Evolutionary conservation across 2,329 filamentous ascomycete genomes (phyloP), one percentile per base, ranked within the genome.

Genomic region (Didymella lethalis): DNA sequence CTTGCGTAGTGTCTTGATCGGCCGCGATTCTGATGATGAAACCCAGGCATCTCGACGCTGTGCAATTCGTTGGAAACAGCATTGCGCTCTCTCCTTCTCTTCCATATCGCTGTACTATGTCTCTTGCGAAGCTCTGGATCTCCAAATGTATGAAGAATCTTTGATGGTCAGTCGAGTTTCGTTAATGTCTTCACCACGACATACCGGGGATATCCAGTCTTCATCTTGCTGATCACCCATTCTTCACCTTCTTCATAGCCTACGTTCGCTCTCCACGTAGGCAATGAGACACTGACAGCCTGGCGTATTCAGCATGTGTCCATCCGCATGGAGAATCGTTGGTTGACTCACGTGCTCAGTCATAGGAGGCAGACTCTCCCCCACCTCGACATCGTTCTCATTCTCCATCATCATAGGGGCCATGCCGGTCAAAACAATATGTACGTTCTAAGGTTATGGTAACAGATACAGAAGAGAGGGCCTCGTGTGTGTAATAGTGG

Each of bases 241-340:
- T 88, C 82, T 74, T 96, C 85, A 49, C 93, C 94, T 77, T 99
- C 93, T 77, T 99, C 95, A 73, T 99, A 99, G 40, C 88, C 94
- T 38, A 99, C 83, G 71, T 96, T 98, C 65, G 93, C 84, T 65
- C 84, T 85, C 95, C 95, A 99, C 79, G 93, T 96, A 38, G 95
- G 95, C 26, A 99, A 82, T 16, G 95, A 98, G 41, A 98, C 94
- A 77, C 94, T 98, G 65, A 98, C 92, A 64, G 94, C 95, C 93
- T 97, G 65, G 51, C 32, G 41, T 44, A 45, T 63, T 68, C 68
- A 72, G 64, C 53, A 63, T 46, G 43, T 43, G 49, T 14, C 44
- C 36, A 28, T 8, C 23, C 34, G 31, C 29, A 18, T 25, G 29
- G 4, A 29, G 48, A 25, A 16, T 48, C 55, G 43, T 43, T 50